A percentile compares a stretch with the other conserved stretches of the same genome.
Conservation (phyloP, 192 early-diverging fungal species). For the Glomus cerebriforme region DNA sequence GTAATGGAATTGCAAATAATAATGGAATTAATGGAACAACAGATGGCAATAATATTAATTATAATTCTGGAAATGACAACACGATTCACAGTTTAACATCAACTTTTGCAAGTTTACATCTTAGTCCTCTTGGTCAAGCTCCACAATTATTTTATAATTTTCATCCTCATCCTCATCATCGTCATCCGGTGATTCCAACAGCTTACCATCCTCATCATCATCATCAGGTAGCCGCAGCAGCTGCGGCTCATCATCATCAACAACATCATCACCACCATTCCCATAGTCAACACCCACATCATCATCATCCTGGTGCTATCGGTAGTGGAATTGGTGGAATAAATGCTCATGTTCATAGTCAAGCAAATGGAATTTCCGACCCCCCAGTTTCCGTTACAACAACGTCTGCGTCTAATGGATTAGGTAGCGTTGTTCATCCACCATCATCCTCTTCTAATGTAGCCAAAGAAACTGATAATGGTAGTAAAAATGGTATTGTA, state of each 20-base stretch:
- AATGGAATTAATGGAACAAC: background rate
- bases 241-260: constrained; percentile 36
- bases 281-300: constrained; percentile 34
- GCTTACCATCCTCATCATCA: constrained; percentile 11
- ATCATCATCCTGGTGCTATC: constrained; percentile 29
- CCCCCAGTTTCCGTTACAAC: background rate
- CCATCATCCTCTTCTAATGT: background rate
- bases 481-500: background rate
- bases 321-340: constrained; percentile 17
- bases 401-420: constrained; percentile 10
- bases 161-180: constrained; percentile 25
- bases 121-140: constrained; percentile 24
- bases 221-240: constrained; percentile 37
- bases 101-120: constrained; percentile 23
- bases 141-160: constrained; percentile 25
- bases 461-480: constrained; percentile 2
- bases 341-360: constrained; percentile 5
- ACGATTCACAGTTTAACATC: constrained; percentile 18
- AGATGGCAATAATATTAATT: constrained; percentile 2
- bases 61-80: constrained; percentile 1
- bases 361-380: background rate
- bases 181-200: constrained; percentile 17
- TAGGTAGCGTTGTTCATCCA: background rate
- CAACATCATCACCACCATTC: constrained; percentile 23
- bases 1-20: constrained; percentile 14